These are phyloP conservation scores for Recurvomyces mirabilis DNA, from an alignment of 495 filamentous ascomycete species.

Conservation along the genomic window DNA sequence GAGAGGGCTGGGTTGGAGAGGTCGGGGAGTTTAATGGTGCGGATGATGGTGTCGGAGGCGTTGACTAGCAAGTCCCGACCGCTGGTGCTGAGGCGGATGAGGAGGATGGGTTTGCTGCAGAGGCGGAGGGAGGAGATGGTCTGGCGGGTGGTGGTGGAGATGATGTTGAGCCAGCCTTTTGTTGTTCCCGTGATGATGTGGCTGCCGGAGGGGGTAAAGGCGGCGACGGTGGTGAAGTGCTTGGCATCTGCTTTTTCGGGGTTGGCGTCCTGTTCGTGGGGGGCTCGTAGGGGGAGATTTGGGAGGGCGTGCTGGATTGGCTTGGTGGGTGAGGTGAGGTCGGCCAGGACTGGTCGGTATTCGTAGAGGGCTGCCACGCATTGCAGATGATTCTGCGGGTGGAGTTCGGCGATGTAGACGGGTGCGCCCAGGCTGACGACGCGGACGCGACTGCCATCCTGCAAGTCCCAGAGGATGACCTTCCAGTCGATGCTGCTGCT, in stretches of 20 bases:
- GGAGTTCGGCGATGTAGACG: slow-evolving; percentile 88
- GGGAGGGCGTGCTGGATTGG: slow-evolving; percentile 61
- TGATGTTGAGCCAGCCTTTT: slow-evolving; percentile 89
- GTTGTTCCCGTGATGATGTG: slow-evolving; percentile 85
- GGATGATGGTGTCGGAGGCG: slow-evolving; percentile 80
- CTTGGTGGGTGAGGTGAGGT: slow-evolving; percentile 52
- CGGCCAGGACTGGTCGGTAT: slow-evolving; percentile 79
- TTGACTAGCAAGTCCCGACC: slow-evolving; percentile 82
- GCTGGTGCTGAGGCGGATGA: slow-evolving; percentile 68
- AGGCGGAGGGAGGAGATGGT: slow-evolving; percentile 80
- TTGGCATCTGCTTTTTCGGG: slow-evolving; percentile 88
- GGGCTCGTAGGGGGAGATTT: slow-evolving; percentile 62
- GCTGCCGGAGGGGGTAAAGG: slow-evolving; percentile 74
- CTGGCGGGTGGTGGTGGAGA: slow-evolving; percentile 62
- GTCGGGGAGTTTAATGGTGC: slow-evolving; percentile 70
- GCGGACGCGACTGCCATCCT: slow-evolving; percentile 56
- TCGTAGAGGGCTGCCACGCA: slow-evolving; percentile 88
- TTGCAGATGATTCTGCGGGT: slow-evolving; percentile 73
- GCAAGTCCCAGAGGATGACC: slow-evolving; percentile 86
- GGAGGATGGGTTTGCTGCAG: slow-evolving; percentile 78
- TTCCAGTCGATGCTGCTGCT: slow-evolving; percentile 94
- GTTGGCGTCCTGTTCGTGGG: slow-evolving; percentile 45
- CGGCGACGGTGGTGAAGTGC: slow-evolving; percentile 78
- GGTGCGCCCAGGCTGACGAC: slow-evolving; percentile 79
- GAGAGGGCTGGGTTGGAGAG: slow-evolving; percentile 45